These are phyloP conservation scores for Leccinum variicolor DNA, from an alignment of 768 basidiomycete species.

Conservation along the genomic window DNA sequence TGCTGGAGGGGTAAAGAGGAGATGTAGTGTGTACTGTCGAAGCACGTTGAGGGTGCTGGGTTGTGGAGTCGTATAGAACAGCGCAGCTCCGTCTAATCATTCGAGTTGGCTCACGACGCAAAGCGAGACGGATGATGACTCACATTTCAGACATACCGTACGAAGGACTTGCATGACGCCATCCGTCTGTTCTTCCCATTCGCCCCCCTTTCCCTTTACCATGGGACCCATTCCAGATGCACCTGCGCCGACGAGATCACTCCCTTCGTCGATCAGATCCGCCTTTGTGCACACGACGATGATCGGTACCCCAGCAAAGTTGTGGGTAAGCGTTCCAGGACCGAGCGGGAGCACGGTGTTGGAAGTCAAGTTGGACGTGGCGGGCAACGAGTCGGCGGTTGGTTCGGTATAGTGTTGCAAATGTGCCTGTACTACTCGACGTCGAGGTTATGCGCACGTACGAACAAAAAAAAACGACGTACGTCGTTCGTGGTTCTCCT, in stretches of 20 bases:
- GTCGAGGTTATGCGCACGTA: not conserved
- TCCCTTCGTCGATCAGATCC: constrained; percentile 84
- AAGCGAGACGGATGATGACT: constrained; percentile 30
- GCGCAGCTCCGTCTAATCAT: constrained; percentile 77
- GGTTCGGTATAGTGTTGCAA: constrained; percentile 90
- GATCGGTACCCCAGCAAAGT: constrained; percentile 81
- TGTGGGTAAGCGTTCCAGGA: constrained; percentile 82
- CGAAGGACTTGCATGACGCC: constrained; percentile 94
- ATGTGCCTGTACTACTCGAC: constrained; percentile 71
- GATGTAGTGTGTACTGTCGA: constrained; percentile 76
- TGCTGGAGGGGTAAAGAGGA: constrained; percentile 61
- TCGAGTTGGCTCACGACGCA: constrained; percentile 1
- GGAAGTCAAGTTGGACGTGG: constrained; percentile 55
- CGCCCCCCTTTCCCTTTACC: constrained; percentile 88
- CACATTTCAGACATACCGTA: constrained; percentile 89
- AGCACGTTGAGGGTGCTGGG: constrained; percentile 74
- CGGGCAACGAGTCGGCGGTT: constrained; percentile 58
- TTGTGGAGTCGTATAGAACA: constrained; percentile 88
- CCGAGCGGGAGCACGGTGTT: constrained; percentile 79
- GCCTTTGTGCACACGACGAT: constrained; percentile 91
- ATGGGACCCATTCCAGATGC: constrained; percentile 83
- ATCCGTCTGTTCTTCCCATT: constrained; percentile 96
- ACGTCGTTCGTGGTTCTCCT: constrained; percentile 84
- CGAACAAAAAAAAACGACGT: constrained; percentile 30
- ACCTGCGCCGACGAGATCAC: constrained; percentile 64